phyloP scores from a whole-genome alignment of 768 basidiomycete species.

The Amanita phalloides region DNA sequence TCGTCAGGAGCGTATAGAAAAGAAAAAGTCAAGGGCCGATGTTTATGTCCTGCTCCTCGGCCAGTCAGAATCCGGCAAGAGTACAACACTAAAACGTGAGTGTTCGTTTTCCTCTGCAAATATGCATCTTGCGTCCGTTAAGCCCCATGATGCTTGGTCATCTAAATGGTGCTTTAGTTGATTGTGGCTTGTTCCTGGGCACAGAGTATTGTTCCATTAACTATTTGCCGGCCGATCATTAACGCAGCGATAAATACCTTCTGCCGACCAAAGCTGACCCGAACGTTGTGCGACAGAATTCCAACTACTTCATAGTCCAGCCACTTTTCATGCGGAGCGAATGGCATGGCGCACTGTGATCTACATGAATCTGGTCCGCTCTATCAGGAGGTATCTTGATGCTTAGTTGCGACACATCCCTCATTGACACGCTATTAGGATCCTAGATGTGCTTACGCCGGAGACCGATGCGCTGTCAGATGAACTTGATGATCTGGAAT shows the following conservation, averaged over 20 bases:
- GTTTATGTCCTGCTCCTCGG: conserved; percentile 75
- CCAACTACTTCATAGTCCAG: conserved; percentile 69
- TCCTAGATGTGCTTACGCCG: conserved; percentile 63
- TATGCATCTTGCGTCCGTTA: neutral
- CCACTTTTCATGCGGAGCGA: conserved; percentile 68
- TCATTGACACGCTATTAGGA: conserved; percentile 27
- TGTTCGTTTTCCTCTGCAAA: conserved; percentile 12
- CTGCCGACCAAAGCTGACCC: neutral
- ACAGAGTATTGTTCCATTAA: neutral
- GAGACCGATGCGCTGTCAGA: conserved; percentile 44
- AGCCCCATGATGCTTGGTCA: too few relatives aligned
- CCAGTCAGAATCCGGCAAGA: conserved; percentile 87
- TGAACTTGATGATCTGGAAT: conserved; percentile 45
- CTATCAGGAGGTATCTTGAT: conserved; percentile 50
- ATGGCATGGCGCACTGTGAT: conserved; percentile 84
- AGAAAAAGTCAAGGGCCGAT: conserved; percentile 47
- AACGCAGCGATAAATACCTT: neutral
- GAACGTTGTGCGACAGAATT: conserved; percentile 43
- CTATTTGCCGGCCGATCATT: neutral
- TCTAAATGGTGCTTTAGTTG: neutral
- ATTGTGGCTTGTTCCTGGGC: neutral
- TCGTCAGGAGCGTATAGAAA: conserved; percentile 49
- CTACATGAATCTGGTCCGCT: conserved; percentile 80
- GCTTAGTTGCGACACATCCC: conserved; percentile 5
- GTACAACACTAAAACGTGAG: conserved; percentile 83